Evolutionary conservation across 1,139 yeast species (phyloP), one percentile per base, ranked within the genome.

Genomic region (Nakaseomyces bracarensis): DNA sequence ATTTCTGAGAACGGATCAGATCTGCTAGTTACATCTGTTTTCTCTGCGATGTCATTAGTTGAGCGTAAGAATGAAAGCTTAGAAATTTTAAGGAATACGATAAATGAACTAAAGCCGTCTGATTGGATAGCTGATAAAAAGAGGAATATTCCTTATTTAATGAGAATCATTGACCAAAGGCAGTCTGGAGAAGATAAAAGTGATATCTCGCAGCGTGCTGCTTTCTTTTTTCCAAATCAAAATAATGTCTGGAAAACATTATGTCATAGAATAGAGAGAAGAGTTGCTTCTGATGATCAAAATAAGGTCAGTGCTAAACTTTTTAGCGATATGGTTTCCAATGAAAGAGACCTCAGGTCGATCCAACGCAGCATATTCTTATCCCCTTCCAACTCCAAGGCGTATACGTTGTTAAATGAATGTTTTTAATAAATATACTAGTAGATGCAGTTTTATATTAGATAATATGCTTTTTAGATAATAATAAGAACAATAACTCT

Each of bases 21-120:
- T 1, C 64, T 85, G 37, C 58, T 77, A 23, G 77, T 84, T 7
- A 79, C 84, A 0, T 61, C 87, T 41, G 75, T 87, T 0, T 68
- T 89, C 37, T 96, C 95, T 4, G 91, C 94, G 0, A 78, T 89
- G 35, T 79, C 94, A 0, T 60, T 89, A 4, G 70, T 77, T 13
- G 87, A 84, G 41, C 46, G 50, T n/a, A 49, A 50, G 13, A 38
- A 38, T 4, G 69, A 66, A 0, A 86, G 82, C 22, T 71, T 83
- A 49, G 64, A 75, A 36, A 74, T 70, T 1, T 79, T 93, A 0
- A 73, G 85, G 15, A 72, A 72, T 42, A 95, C 86, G 57, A 65
- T 89, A 36, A 68, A 66, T 19, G 64, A 69, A 0, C 60, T 85
- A 35, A 61, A 79, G 2, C 57, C 81, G 31, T 55, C 58, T 0